phyloP scores from a whole-genome alignment of 2,329 filamentous ascomycete genomes.

The Claviceps paspali region DNA sequence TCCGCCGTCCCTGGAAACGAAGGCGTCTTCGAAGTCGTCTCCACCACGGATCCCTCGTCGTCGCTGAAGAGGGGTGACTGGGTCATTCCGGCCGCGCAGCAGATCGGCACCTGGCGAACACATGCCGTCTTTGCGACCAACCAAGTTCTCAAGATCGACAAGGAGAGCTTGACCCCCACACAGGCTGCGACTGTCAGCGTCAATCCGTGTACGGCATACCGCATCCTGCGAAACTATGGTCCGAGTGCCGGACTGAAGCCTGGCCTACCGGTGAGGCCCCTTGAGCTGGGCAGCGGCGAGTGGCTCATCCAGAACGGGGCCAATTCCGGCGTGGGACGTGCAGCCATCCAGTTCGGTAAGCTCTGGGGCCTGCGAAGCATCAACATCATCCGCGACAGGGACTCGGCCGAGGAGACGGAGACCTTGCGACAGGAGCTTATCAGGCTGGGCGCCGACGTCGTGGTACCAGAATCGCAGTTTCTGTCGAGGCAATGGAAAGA shows the following conservation, averaged over 20 bases:
- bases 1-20: constrained; percentile 79
- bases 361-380: constrained; percentile 85
- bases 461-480: constrained; percentile 42
- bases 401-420: constrained; percentile 47
- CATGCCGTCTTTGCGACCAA: constrained; percentile 53
- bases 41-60: constrained; percentile 41
- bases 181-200: constrained; percentile 82
- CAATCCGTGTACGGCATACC: constrained; percentile 88
- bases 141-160: constrained; percentile 54
- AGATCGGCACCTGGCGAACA: constrained; percentile 89
- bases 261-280: constrained; percentile 29
- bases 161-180: constrained; percentile 51
- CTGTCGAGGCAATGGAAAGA: constrained; percentile 44
- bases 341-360: constrained; percentile 73
- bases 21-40: constrained; percentile 79
- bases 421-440: constrained; percentile 36
- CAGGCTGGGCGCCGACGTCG: constrained; percentile 39
- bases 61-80: constrained; percentile 64
- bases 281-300: constrained; percentile 41
- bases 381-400: constrained; percentile 69
- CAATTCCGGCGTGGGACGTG: constrained; percentile 82
- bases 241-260: constrained; percentile 28
- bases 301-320: constrained; percentile 98
- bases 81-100: constrained; percentile 74
- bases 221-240: constrained; percentile 75